These are phyloP conservation scores for Diversispora epigaea DNA, from an alignment of 192 early-diverging fungal genomes.

Conservation along the genomic window DNA sequence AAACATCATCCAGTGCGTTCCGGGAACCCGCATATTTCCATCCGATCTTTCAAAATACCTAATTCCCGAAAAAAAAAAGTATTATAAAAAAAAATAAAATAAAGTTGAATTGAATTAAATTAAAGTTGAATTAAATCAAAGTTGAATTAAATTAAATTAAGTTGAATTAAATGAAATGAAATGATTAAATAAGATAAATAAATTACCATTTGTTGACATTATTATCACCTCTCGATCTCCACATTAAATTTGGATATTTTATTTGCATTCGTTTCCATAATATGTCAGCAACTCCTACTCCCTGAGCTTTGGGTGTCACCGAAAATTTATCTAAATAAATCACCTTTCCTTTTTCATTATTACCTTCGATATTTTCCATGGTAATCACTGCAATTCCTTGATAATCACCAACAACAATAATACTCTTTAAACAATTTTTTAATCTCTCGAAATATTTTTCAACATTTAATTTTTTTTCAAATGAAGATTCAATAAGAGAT, in stretches of 20 bases:
- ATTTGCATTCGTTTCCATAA: slow-evolving; percentile 79
- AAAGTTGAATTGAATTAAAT: neutral
- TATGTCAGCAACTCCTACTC: slow-evolving; percentile 93
- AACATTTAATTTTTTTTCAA: slow-evolving; percentile 60
- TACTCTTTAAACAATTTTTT: slow-evolving; percentile 47
- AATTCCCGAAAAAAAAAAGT: neutral
- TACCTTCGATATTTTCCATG: slow-evolving; percentile 48
- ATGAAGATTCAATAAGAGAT: slow-evolving; percentile 73
- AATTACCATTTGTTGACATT: slow-evolving; percentile 90
- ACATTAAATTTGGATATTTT: slow-evolving; percentile 70
- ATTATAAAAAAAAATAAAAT: neutral
- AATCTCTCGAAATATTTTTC: slow-evolving; percentile 62
- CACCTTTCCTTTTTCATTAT: neutral
- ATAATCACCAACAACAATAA: slow-evolving; percentile 89
- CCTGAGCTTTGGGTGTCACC: slow-evolving; percentile 80
- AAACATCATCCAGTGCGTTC: slow-evolving; percentile 83
- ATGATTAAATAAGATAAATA: too few relatives aligned
- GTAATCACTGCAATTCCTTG: slow-evolving; percentile 88
- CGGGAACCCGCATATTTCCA: slow-evolving; percentile 68
- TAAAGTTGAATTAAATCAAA: neutral
- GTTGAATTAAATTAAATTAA: slow-evolving; percentile 35
- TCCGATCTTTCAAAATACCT: slow-evolving; percentile 89
- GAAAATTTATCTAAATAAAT: slow-evolving; percentile 89
- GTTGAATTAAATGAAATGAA: slow-evolving; percentile 34
- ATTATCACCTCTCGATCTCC: slow-evolving; percentile 84